These are phyloP conservation scores for Neopestalotiopsis rosae DNA, from an alignment of 2,329 filamentous ascomycete genomes.

Conservation along the genomic window DNA sequence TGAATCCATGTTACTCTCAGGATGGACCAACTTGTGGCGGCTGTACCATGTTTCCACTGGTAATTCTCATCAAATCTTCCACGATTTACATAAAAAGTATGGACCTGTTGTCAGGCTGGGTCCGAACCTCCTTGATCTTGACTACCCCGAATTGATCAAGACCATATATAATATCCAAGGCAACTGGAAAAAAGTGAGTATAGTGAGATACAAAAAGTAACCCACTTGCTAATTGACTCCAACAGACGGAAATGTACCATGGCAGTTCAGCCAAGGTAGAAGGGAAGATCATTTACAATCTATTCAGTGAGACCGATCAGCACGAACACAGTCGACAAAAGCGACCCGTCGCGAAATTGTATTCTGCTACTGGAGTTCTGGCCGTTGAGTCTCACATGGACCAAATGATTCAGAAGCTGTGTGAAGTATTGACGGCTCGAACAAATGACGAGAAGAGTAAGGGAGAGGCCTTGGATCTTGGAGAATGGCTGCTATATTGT, in stretches of 20 bases:
- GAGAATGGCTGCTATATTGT: neutral
- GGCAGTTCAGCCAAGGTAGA: slow-evolving; percentile 39
- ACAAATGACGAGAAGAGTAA: neutral
- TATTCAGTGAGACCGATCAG: slow-evolving; percentile 43
- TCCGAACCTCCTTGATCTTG: neutral
- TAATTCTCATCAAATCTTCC: neutral
- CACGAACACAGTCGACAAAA: slow-evolving; percentile 40
- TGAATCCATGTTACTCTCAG: neutral
- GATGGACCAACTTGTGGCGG: neutral
- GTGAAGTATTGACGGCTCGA: neutral
- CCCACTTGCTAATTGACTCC: neutral
- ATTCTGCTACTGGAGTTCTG: slow-evolving; percentile 33
- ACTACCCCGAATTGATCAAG: slow-evolving; percentile 1
- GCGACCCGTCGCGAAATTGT: slow-evolving; percentile 42
- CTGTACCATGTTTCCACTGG: neutral
- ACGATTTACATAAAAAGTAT: neutral
- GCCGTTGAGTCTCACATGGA: slow-evolving; percentile 38
- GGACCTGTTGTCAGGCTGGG: neutral
- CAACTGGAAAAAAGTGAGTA: neutral
- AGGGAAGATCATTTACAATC: slow-evolving; percentile 41
- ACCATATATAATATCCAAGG: neutral
- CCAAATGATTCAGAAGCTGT: neutral
- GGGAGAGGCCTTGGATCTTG: neutral
- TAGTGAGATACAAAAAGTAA: neutral
- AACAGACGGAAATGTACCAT: slow-evolving; percentile 43